Evolutionary conservation across 192 early-diverging fungal genomes (phyloP).

Genomic region (Mortierella alpina): DNA sequence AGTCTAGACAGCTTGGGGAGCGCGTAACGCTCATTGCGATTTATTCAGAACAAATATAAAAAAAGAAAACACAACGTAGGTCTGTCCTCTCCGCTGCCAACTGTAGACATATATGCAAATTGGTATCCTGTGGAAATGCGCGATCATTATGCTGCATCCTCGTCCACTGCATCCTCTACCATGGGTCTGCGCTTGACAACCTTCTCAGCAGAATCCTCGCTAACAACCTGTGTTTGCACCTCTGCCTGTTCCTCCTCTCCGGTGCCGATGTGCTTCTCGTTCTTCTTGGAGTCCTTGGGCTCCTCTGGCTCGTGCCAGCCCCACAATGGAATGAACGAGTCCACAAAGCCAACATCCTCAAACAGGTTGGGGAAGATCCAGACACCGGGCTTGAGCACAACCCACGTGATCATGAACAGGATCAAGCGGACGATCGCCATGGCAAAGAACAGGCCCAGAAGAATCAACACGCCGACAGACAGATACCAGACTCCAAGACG

Average conservation of each 20-base stretch:
- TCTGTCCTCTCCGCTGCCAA: too few relatives aligned
- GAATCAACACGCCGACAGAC: constrained; percentile 74
- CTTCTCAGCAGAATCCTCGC: constrained; percentile 46
- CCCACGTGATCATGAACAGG: constrained; percentile 81
- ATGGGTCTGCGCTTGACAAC: constrained; percentile 45
- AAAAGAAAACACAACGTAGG: background rate
- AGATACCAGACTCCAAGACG: constrained; percentile 92
- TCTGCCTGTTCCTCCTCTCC: constrained; percentile 17
- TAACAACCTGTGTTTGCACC: constrained; percentile 47
- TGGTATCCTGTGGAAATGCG: too few relatives aligned
- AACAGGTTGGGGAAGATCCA: constrained; percentile 99
- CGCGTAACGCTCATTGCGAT: background rate
- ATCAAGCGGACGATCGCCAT: constrained; percentile 89
- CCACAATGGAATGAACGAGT: constrained; percentile 93
- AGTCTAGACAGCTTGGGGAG: too few relatives aligned
- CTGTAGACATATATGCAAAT: too few relatives aligned
- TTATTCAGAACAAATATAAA: constrained; percentile 1
- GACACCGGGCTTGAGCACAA: constrained; percentile 80
- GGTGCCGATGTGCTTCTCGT: background rate
- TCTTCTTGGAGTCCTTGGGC: constrained; percentile 14
- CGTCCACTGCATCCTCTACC: constrained; percentile 59
- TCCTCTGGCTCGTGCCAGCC: constrained; percentile 79
- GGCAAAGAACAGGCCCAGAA: constrained; percentile 91
- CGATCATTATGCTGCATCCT: constrained; percentile 24
- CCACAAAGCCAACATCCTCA: constrained; percentile 93